Evolutionary conservation across 2,329 filamentous ascomycete genomes (phyloP).

Genomic region (Cercospora sp.): DNA sequence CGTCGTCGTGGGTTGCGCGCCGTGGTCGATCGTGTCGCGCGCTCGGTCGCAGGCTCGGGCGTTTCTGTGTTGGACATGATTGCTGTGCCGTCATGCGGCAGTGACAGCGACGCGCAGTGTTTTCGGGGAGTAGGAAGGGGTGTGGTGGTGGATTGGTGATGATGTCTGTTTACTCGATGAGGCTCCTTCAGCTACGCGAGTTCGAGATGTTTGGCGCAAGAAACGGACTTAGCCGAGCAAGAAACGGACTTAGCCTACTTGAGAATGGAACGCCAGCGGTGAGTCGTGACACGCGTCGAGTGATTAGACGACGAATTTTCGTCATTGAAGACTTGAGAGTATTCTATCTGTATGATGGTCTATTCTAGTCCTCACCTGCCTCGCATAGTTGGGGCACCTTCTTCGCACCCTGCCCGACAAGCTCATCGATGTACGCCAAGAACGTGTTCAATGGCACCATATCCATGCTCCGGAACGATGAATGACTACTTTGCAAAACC

Average conservation of each 20-base stretch:
- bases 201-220: constrained; percentile 8
- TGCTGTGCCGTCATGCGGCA: constrained; percentile 6
- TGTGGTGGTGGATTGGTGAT: background rate
- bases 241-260: background rate
- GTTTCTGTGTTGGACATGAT: constrained; percentile 13
- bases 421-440: constrained; percentile 68
- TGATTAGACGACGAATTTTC: background rate
- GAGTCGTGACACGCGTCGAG: constrained; percentile 1
- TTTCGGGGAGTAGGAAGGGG: background rate
- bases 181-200: constrained; percentile 13
- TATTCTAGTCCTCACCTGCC: background rate
- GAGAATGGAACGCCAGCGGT: background rate
- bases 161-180: constrained; percentile 10
- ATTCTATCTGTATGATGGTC: background rate
- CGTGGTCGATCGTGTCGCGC: constrained; percentile 35
- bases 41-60: constrained; percentile 30
- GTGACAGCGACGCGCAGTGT: background rate
- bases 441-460: constrained; percentile 68
- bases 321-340: background rate
- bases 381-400: constrained; percentile 45
- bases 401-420: constrained; percentile 58
- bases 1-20: constrained; percentile 49
- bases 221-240: background rate
- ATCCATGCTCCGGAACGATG: constrained; percentile 65
- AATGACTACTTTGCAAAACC: constrained; percentile 66